Percentiles rank a stretch among this genome's conserved stretches.
These are phyloP conservation scores for Gardenia jasminoides DNA, from an alignment of 257 asterid genomes.

Conservation along the genomic window DNA sequence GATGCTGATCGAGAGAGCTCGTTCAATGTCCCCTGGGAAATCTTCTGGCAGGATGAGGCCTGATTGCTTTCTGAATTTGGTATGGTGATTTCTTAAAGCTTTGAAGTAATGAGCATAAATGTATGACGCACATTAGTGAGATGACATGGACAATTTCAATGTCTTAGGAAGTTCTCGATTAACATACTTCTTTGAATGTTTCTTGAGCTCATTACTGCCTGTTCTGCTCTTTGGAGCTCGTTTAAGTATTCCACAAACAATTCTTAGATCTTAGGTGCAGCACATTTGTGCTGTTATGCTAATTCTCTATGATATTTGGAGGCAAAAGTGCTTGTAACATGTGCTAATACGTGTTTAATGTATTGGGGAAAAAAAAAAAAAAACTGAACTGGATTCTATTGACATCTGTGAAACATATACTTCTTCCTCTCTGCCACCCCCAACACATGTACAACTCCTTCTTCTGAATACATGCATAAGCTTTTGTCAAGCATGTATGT, in stretches of 20 bases:
- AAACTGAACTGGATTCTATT: neutral
- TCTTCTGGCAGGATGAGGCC: slow-evolving; percentile 59
- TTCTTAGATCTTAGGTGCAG: neutral
- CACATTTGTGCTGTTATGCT: neutral
- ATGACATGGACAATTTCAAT: too few relatives aligned
- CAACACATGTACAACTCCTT: too few relatives aligned
- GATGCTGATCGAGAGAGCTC: slow-evolving; percentile 66
- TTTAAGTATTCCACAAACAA: neutral
- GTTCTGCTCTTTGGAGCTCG: neutral
- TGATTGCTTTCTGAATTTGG: slow-evolving; percentile 87
- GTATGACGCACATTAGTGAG: too few relatives aligned
- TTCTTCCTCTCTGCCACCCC: too few relatives aligned
- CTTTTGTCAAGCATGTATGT: too few relatives aligned
- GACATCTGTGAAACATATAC: neutral
- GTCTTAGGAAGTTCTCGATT: too few relatives aligned
- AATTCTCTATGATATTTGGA: neutral
- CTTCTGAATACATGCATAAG: too few relatives aligned
- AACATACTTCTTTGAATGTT: neutral
- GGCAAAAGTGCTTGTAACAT: neutral
- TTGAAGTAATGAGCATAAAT: too few relatives aligned
- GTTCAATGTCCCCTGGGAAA: slow-evolving; percentile 64
- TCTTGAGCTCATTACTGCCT: neutral
- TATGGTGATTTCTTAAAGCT: slow-evolving; percentile 21
- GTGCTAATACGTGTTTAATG: neutral
- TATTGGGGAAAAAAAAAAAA: too few relatives aligned